Base-by-base conservation (phyloP, 2,329 filamentous ascomycete genomes). In the Ceratocystis cacaofunesta region DNA sequence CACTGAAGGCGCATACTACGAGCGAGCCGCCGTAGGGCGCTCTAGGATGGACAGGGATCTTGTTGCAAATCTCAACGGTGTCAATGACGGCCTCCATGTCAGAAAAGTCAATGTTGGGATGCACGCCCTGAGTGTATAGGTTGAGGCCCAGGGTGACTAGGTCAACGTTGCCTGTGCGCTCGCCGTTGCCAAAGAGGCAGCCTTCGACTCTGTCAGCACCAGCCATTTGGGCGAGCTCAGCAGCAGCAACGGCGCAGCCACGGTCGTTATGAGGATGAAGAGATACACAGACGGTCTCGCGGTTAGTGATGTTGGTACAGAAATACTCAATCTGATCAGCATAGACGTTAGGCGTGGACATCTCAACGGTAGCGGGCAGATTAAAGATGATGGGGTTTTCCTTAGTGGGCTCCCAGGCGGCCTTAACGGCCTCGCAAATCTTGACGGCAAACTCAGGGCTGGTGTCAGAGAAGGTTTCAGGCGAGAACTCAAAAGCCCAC, bases 281-380 rank as follows among this genome's bases (percentile, higher is more conserved):
- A 68, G 89, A 95, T 7, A 97, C 88, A 71, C 86, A 89, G 62
- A 96, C 82, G 78, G 91, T 94, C 72, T 96, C 87, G 63, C 92
- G 82, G 75, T 96, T 88, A 0, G 82, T 82, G 72, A 97, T 91
- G 73, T 92, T 82, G 63, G 81, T 84, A 78, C 90, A 95, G 76
- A 99, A 99, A 77, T 90, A 95, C 75, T 99, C 94, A 68, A 99
- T 89, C 77, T 95, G 88, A 73, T 99, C 94, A 62, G 94, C 94
- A 74, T 94, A 99, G 61, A 96, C 83, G 74, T 99, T 99, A 43
- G 92, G 92, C 0, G 94, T 96, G 0, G 90, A 78, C 85, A 96
- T 86, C 77, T 99, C 94, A 44, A 97, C 92, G 0, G 94, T 99
- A 1, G 94, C 92, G 0, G 94, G 92, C 63, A 99, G 81, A 78